Base-by-base conservation (phyloP, 73 alveolate species). In the Paraurostyla sp. region DNA sequence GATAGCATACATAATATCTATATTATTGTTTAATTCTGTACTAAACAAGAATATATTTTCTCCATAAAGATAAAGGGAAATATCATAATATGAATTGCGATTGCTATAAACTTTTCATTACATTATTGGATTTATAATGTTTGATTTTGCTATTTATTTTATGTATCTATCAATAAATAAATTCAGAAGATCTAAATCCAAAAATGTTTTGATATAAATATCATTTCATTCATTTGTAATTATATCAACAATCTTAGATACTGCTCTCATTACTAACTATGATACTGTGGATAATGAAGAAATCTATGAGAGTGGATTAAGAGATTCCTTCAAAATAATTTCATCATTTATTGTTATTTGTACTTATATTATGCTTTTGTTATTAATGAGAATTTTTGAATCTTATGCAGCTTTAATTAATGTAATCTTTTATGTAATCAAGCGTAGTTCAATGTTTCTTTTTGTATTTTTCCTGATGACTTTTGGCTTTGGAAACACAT, bases 331-430 rank as follows among this genome's bases (percentile, higher is more conserved):
- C 41, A 69, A 41, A 18, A 38, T 69, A 4, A 13, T 43, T 13
- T 41, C 63, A 2, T 36, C 83, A 2, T 7, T 69, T 4, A 33
- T 69, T 2, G 41, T 43, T 15, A 4, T 69, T n/a, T 43, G 58
- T 41, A 11, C 83, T 7, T 69, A 36, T 43, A 3, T 69, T n/a
- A 69, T 69, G 4, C 33, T 69, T n/a, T 43, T 69, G 23, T 13
- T 36, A n/a, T 27, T 35, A 36, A 57, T 69, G 7, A 69, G 83
- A 69, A 41, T 41, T 7, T 69, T 69, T 69, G 83, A 69, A 43
- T 13, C 29, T 4, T 69, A 41, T 43, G 83, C 83, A 22, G 83
- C 62, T 22, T n/a, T 69, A 60, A 69, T 69, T 36, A 69, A 69
- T 35, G 36, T 69, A 36, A 69, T 30, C 2, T 43, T 41, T 36